Evolutionary conservation across 768 basidiomycete genomes (phyloP).

Genomic region (Boletus patriciae): DNA sequence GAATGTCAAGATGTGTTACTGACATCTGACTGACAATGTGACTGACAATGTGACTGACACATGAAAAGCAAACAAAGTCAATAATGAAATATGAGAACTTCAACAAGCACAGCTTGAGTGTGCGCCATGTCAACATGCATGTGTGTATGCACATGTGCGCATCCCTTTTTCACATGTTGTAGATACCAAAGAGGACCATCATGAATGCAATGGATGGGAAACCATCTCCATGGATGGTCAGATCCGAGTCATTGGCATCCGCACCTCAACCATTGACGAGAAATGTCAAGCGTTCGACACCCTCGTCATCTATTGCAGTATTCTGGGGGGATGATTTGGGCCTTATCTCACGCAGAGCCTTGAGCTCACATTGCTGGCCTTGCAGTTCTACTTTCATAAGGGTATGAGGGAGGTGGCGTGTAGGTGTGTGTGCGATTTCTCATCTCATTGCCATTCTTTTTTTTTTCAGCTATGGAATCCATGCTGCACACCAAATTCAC

Average conservation of each 20-base stretch:
- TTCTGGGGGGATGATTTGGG: slow-evolving; percentile 61
- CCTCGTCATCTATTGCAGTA: slow-evolving; percentile 76
- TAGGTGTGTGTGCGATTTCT: slow-evolving; percentile 50
- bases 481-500: neutral
- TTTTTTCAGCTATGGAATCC: neutral
- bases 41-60: too few species aligned
- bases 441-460: too few species aligned
- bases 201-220: slow-evolving; percentile 76
- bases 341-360: slow-evolving; percentile 72
- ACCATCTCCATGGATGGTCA: slow-evolving; percentile 77
- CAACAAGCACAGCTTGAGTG: neutral
- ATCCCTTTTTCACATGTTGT: slow-evolving; percentile 24
- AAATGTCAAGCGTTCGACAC: slow-evolving; percentile 88
- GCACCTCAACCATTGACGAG: slow-evolving; percentile 80
- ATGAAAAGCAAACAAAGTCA: too few species aligned
- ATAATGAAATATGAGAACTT: too few species aligned
- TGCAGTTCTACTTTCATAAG: slow-evolving; percentile 81
- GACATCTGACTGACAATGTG: too few species aligned
- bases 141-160: neutral
- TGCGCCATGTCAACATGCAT: neutral
- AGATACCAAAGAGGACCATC: slow-evolving; percentile 53
- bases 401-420: slow-evolving; percentile 77
- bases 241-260: slow-evolving; percentile 70
- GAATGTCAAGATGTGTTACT: too few species aligned
- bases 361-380: slow-evolving; percentile 66